Evolutionary conservation across 2,329 filamentous ascomycete genomes (phyloP), one percentile per base, ranked within the genome.

Genomic region (Lachnellula suecica): DNA sequence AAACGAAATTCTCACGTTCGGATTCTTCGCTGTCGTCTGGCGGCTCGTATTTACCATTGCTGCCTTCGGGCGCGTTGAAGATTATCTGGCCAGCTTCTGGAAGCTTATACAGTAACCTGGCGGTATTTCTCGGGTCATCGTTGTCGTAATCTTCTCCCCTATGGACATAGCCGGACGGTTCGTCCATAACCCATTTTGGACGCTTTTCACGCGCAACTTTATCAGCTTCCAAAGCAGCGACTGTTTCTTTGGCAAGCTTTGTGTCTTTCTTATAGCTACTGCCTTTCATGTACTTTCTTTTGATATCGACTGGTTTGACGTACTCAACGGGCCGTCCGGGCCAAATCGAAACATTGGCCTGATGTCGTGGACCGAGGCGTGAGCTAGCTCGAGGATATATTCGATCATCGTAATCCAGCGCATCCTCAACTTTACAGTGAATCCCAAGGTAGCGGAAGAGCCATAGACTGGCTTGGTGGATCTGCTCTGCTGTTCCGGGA

Each of bases 351-450:
- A 96, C 89, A 61, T 85, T 87, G 4, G 94, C 93, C 74, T 99
- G 94, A 70, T 97, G 91, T 50, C 91, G 85, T 9, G 91, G 90
- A 7, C 94, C 94, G 34, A 97, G 78, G 34, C 94, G 87, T 50
- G 94, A 97, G 67, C 92, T 95, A 15, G 94, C 93, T 59, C 94
- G 87, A 8, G 94, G 94, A 67, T 97, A 97, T 59, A 99, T 97
- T 59, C 94, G 87, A 70, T 99, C 94, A 66, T 99, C 94, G 67
- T 96, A 96, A 69, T 99, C 94, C 25, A 99, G 77, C 0, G 91
- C 94, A 73, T 99, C 94, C 70, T 97, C 92, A 1, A 94, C 88
- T 60, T 91, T 89, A 72, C 92, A 97, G 72, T 99, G 94, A 61
- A 96, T 91, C 34, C 94, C 94, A 6, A 99, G 75, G 70, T 99